phyloP scores from a whole-genome alignment of 306 rosid species.

The Sechiopsis laciniata region DNA sequence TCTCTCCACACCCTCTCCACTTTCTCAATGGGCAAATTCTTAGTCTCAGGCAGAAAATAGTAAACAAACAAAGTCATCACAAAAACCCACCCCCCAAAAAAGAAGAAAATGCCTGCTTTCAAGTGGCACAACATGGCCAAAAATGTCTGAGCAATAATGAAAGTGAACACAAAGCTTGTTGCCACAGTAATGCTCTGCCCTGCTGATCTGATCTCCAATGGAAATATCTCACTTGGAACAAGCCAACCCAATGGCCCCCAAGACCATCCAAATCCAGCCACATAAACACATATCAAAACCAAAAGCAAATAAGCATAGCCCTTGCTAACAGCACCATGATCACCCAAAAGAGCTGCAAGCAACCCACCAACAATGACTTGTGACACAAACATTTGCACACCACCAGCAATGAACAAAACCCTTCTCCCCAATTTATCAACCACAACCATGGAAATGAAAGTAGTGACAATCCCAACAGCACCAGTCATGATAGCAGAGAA shows the following conservation, averaged over 20 bases:
- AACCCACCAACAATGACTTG: conserved; percentile 46
- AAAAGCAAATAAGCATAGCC: conserved; percentile 43
- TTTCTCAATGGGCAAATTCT: conserved; percentile 49
- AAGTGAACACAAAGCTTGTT: conserved; percentile 49
- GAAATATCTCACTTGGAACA: conserved; percentile 60
- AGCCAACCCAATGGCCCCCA: conserved; percentile 72
- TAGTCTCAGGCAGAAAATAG: conserved; percentile 54
- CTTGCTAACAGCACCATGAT: conserved; percentile 43
- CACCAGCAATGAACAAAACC: conserved; percentile 46
- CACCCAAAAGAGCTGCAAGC: conserved; percentile 44
- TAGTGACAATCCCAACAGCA: conserved; percentile 36
- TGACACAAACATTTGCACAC: conserved; percentile 51
- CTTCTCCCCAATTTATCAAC: conserved; percentile 61
- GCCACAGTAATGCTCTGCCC: conserved; percentile 52
- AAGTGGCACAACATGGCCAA: conserved; percentile 53
- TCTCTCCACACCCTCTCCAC: conserved; percentile 53
- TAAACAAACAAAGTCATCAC: conserved; percentile 53
- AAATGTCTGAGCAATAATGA: conserved; percentile 56
- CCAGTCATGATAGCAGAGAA: conserved; percentile 42
- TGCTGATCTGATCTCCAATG: conserved; percentile 51
- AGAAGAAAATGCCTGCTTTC: conserved; percentile 54
- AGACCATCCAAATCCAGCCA: conserved; percentile 61
- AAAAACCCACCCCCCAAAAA: conserved; percentile 53
- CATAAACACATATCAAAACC: conserved; percentile 43
- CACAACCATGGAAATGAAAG: conserved; percentile 58